A percentile compares a stretch with the other conserved stretches of the same genome.
Conservation (phyloP, 805 yeast species). For the Maudiozyma serrabonitensis region DNA sequence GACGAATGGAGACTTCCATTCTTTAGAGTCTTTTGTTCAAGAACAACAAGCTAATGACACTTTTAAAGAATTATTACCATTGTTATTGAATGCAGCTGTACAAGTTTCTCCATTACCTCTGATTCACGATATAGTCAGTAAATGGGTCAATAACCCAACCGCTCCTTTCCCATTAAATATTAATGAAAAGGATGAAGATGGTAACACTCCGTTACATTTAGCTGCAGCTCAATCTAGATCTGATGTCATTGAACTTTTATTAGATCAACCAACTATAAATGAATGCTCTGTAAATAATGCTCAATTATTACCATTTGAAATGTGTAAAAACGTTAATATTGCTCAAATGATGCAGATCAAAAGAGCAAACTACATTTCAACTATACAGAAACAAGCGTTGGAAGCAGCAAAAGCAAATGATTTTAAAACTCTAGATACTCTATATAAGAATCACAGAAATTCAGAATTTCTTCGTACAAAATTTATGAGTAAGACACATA, state of each 20-base stretch:
- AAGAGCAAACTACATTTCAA: constrained; percentile 70
- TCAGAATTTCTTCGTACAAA: constrained; percentile 77
- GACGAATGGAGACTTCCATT: constrained; percentile 28
- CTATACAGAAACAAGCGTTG: constrained; percentile 56
- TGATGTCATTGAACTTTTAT: constrained; percentile 62
- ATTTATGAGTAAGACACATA: not conserved
- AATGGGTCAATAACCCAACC: constrained; percentile 14
- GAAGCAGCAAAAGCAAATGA: constrained; percentile 61
- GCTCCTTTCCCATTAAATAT: constrained; percentile 38
- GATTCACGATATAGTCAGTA: constrained; percentile 38
- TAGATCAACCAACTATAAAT: constrained; percentile 57
- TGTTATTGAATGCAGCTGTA: constrained; percentile 68
- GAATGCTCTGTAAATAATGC: constrained; percentile 70
- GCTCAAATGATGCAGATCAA: constrained; percentile 70
- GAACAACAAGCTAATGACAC: constrained; percentile 27
- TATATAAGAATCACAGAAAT: constrained; percentile 66
- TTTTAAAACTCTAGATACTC: constrained; percentile 48
- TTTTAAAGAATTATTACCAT: constrained; percentile 32
- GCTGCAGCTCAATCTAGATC: constrained; percentile 69
- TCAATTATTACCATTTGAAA: constrained; percentile 73
- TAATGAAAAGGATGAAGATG: constrained; percentile 67
- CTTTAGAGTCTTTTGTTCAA: constrained; percentile 12
- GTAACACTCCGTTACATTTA: constrained; percentile 85
- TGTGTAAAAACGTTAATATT: constrained; percentile 49
- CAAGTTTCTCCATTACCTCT: constrained; percentile 70